These are phyloP conservation scores for Alternaria sp. DNA, from an alignment of 2,329 filamentous ascomycete species.

Conservation along the genomic window DNA sequence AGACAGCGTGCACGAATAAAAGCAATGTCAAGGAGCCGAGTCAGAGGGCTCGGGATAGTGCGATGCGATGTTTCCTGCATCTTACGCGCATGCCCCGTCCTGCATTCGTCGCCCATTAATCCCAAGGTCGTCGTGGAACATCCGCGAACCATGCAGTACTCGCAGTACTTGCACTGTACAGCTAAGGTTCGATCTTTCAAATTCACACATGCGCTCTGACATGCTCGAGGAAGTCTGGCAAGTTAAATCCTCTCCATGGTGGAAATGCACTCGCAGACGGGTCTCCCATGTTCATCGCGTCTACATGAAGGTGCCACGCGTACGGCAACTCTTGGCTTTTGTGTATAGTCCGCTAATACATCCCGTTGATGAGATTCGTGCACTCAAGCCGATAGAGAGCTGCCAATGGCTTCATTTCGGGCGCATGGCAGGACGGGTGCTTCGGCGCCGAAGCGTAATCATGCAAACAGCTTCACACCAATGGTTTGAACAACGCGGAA, in stretches of 20 bases:
- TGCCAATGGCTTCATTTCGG: slow-evolving; percentile 6
- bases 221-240: background rate
- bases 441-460: slow-evolving; percentile 9
- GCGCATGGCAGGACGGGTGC: background rate
- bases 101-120: background rate
- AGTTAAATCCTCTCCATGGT: background rate
- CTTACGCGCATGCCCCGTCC: background rate
- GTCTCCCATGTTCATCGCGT: background rate
- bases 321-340: background rate
- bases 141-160: background rate
- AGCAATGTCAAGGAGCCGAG: background rate
- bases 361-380: background rate
- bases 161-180: background rate
- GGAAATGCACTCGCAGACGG: background rate
- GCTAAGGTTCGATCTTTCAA: background rate
- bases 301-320: background rate
- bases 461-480: slow-evolving; percentile 4
- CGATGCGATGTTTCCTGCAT: background rate
- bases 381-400: background rate
- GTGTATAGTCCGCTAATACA: background rate
- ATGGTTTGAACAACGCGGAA: background rate
- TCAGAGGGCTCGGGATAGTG: background rate
- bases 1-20: background rate
- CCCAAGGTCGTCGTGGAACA: background rate
- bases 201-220: background rate